These are phyloP conservation scores for Xylaria sp. DNA, from an alignment of 2,329 filamentous ascomycete genomes.

Conservation along the genomic window DNA sequence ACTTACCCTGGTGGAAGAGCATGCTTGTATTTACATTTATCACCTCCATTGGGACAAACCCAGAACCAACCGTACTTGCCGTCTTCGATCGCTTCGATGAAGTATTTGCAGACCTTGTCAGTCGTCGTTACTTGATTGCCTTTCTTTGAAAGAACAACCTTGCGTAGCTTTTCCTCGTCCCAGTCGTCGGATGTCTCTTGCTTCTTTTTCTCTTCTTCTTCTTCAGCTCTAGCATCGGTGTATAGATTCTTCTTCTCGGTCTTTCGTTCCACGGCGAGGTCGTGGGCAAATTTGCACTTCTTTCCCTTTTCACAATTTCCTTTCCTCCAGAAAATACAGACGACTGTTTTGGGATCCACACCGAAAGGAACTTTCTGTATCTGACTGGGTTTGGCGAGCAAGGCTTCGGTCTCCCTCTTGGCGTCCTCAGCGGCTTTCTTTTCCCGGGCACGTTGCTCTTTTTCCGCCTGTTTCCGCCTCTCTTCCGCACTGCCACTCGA, in stretches of 20 bases:
- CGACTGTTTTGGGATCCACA: conserved; percentile 95
- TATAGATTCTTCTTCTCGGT: conserved; percentile 92
- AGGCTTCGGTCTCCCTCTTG: conserved; percentile 76
- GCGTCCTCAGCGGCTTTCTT: conserved; percentile 90
- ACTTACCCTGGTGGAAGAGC: conserved; percentile 90
- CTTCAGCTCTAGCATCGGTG: conserved; percentile 76
- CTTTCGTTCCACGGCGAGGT: conserved; percentile 87
- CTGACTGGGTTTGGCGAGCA: conserved; percentile 91
- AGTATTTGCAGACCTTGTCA: conserved; percentile 99
- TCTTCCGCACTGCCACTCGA: conserved; percentile 82
- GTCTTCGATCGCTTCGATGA: conserved; percentile 96
- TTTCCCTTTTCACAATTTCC: conserved; percentile 95
- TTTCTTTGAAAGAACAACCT: conserved; percentile 93
- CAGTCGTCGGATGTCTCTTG: conserved; percentile 93
- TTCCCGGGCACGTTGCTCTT: conserved; percentile 75
- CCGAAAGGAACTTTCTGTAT: conserved; percentile 98
- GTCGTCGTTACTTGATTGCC: conserved; percentile 95
- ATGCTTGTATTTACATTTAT: conserved; percentile 99
- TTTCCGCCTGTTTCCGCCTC: conserved; percentile 77
- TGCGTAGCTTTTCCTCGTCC: conserved; percentile 94
- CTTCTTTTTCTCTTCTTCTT: conserved; percentile 81
- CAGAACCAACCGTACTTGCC: conserved; percentile 99
- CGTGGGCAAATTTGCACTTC: conserved; percentile 98
- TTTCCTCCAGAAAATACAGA: conserved; percentile 97
- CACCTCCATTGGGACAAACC: conserved; percentile 93